These are phyloP conservation scores for Vaucheria bursata DNA, from an alignment of 352 stramenopile genomes.

Conservation along the genomic window DNA sequence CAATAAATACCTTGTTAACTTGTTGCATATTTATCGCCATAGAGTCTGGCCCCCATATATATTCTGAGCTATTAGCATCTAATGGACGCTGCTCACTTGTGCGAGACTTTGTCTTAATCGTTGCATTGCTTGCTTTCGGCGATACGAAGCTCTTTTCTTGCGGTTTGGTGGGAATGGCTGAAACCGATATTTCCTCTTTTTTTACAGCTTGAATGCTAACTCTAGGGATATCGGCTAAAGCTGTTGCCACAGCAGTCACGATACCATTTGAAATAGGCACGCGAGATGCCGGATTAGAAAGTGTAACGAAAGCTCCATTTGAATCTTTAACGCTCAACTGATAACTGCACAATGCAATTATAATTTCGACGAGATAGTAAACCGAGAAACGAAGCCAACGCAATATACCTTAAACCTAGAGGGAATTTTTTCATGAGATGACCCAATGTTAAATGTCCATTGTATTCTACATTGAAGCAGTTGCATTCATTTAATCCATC, in stretches of 20 bases:
- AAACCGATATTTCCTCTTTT: background rate
- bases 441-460: background rate
- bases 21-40: conserved; percentile 3
- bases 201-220: background rate
- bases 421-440: conserved; percentile 1
- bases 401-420: background rate
- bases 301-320: background rate
- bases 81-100: background rate
- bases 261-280: background rate
- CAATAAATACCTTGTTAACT: background rate
- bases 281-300: background rate
- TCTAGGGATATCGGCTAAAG: background rate
- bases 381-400: background rate
- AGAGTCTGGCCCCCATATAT: background rate
- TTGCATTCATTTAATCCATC: background rate
- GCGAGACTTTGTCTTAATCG: background rate
- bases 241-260: background rate
- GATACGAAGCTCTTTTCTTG: background rate
- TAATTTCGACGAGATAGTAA: background rate
- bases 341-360: background rate
- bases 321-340: background rate
- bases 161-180: background rate
- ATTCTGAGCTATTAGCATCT: background rate
- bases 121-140: background rate
- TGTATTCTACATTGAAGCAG: background rate